Conservation (phyloP, 1,139 yeast genomes). For the Saccharomyces hybrid region DNA sequence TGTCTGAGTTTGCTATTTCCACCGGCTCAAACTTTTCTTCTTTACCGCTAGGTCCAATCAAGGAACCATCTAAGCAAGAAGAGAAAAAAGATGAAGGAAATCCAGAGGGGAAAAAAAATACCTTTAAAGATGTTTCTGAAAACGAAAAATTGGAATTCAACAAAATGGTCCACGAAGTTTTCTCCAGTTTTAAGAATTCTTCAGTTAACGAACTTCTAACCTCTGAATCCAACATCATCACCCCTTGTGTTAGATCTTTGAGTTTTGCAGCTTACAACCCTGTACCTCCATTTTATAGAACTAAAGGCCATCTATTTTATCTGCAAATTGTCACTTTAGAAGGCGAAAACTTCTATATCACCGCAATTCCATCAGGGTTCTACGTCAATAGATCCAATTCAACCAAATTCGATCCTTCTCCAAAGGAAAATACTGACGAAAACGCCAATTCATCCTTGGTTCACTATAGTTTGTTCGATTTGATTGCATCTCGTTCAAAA, state of each 20-base stretch:
- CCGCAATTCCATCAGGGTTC: constrained; percentile 74
- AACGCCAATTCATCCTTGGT: constrained; percentile 11
- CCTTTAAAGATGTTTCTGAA: constrained; percentile 25
- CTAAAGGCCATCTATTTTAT: constrained; percentile 75
- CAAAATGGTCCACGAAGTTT: constrained; percentile 24
- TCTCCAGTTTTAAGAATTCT: constrained; percentile 7
- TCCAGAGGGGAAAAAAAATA: constrained; percentile 15
- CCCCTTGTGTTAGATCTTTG: constrained; percentile 42
- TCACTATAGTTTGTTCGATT: constrained; percentile 32
- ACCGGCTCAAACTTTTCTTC: constrained; percentile 26
- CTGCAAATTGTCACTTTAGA: constrained; percentile 71
- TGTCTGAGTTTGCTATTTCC: constrained; percentile 29
- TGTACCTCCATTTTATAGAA: constrained; percentile 53
- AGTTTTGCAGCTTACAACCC: constrained; percentile 84
- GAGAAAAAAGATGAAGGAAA: constrained; percentile 11
- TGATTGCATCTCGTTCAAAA: constrained; percentile 33
- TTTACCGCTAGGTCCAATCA: constrained; percentile 21
- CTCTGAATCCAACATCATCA: constrained; percentile 26
- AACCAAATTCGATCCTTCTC: constrained; percentile 60
- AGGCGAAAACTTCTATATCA: constrained; percentile 68
- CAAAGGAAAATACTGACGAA: constrained; percentile 32
- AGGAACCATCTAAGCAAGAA: constrained; percentile 15
- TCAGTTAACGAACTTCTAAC: constrained; percentile 14
- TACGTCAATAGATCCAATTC: constrained; percentile 63
- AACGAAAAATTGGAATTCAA: constrained; percentile 30